These are phyloP conservation scores for Begonia peltatifolia DNA, from an alignment of 306 rosid genomes.

Conservation along the genomic window DNA sequence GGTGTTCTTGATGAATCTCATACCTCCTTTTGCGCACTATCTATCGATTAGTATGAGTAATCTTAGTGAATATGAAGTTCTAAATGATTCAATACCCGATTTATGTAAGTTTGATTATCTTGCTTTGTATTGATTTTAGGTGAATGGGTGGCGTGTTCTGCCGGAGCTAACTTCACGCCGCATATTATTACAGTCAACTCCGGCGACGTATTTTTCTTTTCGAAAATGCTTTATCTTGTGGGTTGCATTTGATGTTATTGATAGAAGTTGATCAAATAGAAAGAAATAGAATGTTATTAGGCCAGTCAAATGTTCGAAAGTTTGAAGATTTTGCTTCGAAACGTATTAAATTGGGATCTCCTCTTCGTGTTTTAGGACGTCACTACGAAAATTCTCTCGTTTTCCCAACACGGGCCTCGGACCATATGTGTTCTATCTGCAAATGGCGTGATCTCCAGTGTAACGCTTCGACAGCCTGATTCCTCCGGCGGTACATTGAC, in stretches of 20 bases:
- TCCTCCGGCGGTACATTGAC: slow-evolving; percentile 75
- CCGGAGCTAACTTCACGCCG: slow-evolving; percentile 82
- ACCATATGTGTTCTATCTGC: slow-evolving; percentile 86
- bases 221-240: too few relatives aligned
- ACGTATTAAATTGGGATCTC: slow-evolving; percentile 4
- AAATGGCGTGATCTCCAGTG: slow-evolving; percentile 81
- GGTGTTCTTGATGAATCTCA: too few relatives aligned
- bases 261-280: too few relatives aligned
- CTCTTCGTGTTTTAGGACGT: slow-evolving; percentile 43
- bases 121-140: slow-evolving; percentile 20
- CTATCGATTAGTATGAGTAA: too few relatives aligned
- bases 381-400: slow-evolving; percentile 88
- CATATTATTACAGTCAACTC: slow-evolving; percentile 77
- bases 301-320: too few relatives aligned
- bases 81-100: too few relatives aligned
- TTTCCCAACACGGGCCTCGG: slow-evolving; percentile 95
- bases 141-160: slow-evolving; percentile 80
- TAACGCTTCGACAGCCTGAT: slow-evolving; percentile 85
- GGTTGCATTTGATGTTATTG: too few relatives aligned
- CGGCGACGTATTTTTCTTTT: slow-evolving; percentile 50
- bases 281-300: too few relatives aligned
- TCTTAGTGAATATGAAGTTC: too few relatives aligned
- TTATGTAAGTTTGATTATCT: too few relatives aligned
- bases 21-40: too few relatives aligned
- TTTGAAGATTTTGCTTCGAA: background rate